Percentiles rank a stretch among this genome's conserved stretches.
These are phyloP conservation scores for Ogataea allantospora DNA, from an alignment of 805 yeast species.

Conservation along the genomic window DNA sequence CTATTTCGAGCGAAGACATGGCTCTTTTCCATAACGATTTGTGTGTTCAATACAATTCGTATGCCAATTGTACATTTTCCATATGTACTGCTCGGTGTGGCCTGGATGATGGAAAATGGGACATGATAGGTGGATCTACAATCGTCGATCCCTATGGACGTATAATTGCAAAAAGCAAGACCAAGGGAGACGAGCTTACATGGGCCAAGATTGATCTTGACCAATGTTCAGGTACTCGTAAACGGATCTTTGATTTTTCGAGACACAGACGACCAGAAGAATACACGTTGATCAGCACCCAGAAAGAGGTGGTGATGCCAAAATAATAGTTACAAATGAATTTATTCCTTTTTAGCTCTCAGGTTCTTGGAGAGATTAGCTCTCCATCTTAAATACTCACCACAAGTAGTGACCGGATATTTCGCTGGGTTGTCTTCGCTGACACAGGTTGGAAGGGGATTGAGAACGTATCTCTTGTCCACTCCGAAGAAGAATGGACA, in stretches of 20 bases:
- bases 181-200: constrained; percentile 11
- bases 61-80: constrained; percentile 10
- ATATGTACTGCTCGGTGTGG: constrained; percentile 12
- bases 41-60: constrained; percentile 11
- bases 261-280: constrained; percentile 13
- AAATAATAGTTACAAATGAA: neutral
- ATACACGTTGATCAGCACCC: constrained; percentile 5
- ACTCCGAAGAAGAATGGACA: constrained; percentile 14
- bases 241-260: constrained; percentile 9
- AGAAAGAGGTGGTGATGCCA: constrained; percentile 7
- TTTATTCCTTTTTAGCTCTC: neutral
- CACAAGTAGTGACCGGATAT: constrained; percentile 10
- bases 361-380: neutral
- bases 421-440: constrained; percentile 7
- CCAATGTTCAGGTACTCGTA: constrained; percentile 7
- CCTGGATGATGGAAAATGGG: constrained; percentile 11
- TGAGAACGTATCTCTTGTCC: constrained; percentile 5
- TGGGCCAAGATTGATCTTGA: constrained; percentile 13
- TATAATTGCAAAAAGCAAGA: constrained; percentile 10
- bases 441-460: constrained; percentile 10
- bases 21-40: constrained; percentile 10
- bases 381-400: constrained; percentile 7
- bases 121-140: constrained; percentile 13
- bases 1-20: too few species aligned
- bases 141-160: constrained; percentile 9